Conservation (phyloP, 176 grass and related monocot species). For the Oryza meyeriana region DNA sequence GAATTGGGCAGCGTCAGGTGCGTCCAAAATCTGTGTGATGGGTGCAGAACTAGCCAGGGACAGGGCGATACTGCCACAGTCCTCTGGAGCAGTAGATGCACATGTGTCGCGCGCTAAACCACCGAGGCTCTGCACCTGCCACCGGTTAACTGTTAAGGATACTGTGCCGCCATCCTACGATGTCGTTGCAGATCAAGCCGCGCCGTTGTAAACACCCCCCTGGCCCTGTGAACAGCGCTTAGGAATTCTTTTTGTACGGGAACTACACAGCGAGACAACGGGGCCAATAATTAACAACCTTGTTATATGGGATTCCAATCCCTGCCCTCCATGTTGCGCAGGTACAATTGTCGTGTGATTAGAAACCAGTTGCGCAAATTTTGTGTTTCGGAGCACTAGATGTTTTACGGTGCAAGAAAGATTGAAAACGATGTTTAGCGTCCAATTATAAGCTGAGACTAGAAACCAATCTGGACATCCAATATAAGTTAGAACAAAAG, state of each 20-base stretch:
- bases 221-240: neutral
- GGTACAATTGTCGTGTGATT: neutral
- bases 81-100: neutral
- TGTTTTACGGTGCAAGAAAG: neutral
- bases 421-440: neutral
- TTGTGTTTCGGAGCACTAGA: neutral
- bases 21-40: neutral
- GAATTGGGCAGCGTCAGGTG: neutral
- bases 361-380: neutral
- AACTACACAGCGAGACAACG: neutral
- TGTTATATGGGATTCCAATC: neutral
- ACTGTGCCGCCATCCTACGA: constrained; percentile 12
- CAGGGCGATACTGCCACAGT: constrained; percentile 10
- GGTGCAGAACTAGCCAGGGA: constrained; percentile 5
- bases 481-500: no score
- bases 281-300: neutral
- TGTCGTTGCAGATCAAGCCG: neutral
- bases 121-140: neutral
- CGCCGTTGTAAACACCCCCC: neutral
- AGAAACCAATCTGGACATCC: no score
- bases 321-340: neutral
- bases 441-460: neutral
- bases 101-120: neutral
- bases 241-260: neutral
- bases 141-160: neutral